Evolutionary conservation across 2,329 filamentous ascomycete species (phyloP), one percentile per base, ranked within the genome.

Genomic region (Pestalotiopsis sp.): DNA sequence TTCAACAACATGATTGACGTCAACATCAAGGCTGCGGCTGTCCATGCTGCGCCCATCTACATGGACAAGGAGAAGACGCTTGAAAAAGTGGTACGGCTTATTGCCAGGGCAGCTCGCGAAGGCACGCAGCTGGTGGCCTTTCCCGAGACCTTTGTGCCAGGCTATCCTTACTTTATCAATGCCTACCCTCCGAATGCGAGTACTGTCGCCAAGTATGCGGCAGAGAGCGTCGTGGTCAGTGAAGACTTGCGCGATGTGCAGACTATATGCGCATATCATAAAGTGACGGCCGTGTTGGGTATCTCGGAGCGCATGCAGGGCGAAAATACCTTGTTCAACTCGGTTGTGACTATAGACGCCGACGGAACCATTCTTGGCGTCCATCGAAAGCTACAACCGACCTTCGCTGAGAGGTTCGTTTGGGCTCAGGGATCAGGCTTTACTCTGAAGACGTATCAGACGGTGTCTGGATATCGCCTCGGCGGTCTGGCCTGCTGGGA

Each of bases 401-500:
- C 77, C 4, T 76, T 72, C 57, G 74, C 74, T 11, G 77, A 78
- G 68, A 71, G 76, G 11, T 71, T 74, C 17, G 74, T 78, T 25
- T 78, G 76, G 76, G 77, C 71, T 9, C 75, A 78, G 67, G 76
- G 77, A 2, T 69, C 72, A 25, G 76, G 75, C 3, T 72, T 71
- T n/a, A 78, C 76, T 3, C 70, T 78, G 11, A 67, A 71, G 67
- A 27, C 38, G 20, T 27, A 31, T 65, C 67, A n/a, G 68, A 66
- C 11, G 59, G 61, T 9, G 38, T 68, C 62, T 4, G 45, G 59
- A 4, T 73, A 71, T 25, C 74, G 75, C 23, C 69, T 77, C 2
- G 77, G 76, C 2, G 77, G 74, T 9, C 69, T 79, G 5, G 76
- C 75, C 9, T 79, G 77, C 71, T 78, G 77, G 76, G 77, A 79